Percentiles rank a stretch among this genome's conserved stretches.
Conservation (phyloP, 768 basidiomycete species). For the Auriscalpium microsporum region DNA sequence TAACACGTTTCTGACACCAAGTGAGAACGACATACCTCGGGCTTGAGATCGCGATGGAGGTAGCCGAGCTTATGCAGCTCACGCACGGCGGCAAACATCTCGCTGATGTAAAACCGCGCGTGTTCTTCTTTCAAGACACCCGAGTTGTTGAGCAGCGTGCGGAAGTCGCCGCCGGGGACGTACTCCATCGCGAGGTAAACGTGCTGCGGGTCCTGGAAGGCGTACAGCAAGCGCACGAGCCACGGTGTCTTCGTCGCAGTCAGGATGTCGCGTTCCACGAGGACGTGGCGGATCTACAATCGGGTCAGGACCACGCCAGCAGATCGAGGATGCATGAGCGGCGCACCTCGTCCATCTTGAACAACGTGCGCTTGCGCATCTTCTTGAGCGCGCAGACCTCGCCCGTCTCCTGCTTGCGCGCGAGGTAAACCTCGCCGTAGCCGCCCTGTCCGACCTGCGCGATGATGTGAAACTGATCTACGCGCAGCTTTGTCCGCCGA, state of each 20-base stretch:
- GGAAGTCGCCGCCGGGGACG: conserved; percentile 96
- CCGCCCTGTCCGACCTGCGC: conserved; percentile 99
- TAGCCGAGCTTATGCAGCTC: conserved; percentile 97
- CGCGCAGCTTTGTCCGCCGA: conserved; percentile 83
- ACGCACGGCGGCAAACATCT: conserved; percentile 93
- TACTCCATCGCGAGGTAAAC: conserved; percentile 99
- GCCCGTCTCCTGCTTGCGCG: conserved; percentile 89
- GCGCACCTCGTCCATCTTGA: conserved; percentile 95
- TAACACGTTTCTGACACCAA: neutral
- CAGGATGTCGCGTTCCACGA: conserved; percentile 95
- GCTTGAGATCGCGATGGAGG: conserved; percentile 96
- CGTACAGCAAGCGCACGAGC: conserved; percentile 91
- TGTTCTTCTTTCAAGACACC: conserved; percentile 97
- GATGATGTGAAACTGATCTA: conserved; percentile 97
- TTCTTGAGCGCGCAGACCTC: conserved; percentile 97
- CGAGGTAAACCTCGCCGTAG: conserved; percentile 96
- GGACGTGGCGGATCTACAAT: conserved; percentile 87
- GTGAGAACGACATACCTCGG: conserved; percentile 55
- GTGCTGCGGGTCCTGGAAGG: conserved; percentile 86
- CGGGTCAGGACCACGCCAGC: neutral
- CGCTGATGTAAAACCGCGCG: conserved; percentile 92
- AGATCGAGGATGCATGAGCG: neutral
- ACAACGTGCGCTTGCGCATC: conserved; percentile 89
- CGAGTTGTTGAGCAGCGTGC: conserved; percentile 94
- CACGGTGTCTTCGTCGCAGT: conserved; percentile 97